Evolutionary conservation across 2,329 filamentous ascomycete species (phyloP), one percentile per base, ranked within the genome.

Genomic region (Alternaria solani): DNA sequence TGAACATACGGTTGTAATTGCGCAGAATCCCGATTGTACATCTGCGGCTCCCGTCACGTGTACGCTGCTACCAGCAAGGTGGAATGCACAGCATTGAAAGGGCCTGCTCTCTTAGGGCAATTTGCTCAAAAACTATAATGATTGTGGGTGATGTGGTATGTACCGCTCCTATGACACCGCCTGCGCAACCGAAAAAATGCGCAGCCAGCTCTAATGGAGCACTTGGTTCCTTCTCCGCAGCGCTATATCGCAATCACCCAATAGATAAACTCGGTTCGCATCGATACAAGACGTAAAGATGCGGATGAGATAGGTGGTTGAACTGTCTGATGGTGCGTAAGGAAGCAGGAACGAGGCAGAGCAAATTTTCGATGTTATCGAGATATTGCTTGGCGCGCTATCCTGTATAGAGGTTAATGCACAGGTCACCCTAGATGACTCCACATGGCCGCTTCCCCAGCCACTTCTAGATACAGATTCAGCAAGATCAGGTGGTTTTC

Each of bases 101-200:
- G 14, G 12, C 20, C 28, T 12, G 11, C 9, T 54, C 9, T 25
- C 18, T 54, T 25, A 11, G 30, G 8, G 48, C 23, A 7, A 18
- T 39, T 18, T 2, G 14, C 8, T 28, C 20, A 32, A 55, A 7
- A 9, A 30, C 12, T 26, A 47, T 11, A 12, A 14, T n/a, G 20
- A 25, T 41, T 36, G 26, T 18, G 34, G 12, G 28, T 30, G 26
- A 23, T 34, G 54, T 34, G n/a, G 25, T 63, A 88, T 93, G 90
- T 93, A 73, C 83, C 88, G 86, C 86, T 82, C 89, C 88, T 93
- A 91, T 93, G 91, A 94, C 91, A 88, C 91, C 87, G 89, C 88
- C 89, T 86, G 86, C 86, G 87, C 87, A 91, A 92, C 82, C 76
- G 79, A 75, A 83, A 70, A 81, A 85, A 85, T 87, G 83, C 87